Conservation (phyloP, 176 grass and related monocot genomes). For the Elaeis guineensis region DNA sequence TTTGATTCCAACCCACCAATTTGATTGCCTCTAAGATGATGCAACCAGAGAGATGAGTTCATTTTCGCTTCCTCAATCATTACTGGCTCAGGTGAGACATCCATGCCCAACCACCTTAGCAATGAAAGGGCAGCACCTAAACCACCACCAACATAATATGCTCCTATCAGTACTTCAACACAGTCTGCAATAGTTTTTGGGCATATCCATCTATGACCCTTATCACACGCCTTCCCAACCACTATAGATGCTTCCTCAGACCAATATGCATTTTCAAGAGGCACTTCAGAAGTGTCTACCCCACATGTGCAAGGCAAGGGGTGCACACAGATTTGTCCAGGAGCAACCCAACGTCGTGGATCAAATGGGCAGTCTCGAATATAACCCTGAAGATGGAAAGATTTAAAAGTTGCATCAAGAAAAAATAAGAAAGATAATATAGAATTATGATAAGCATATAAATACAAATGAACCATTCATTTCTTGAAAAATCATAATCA, state of each 20-base stretch:
- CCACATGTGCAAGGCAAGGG: neutral
- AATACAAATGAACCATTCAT: no score
- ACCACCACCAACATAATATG: slow-evolving; percentile 9
- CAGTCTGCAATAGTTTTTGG: neutral
- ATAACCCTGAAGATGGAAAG: slow-evolving; percentile 1
- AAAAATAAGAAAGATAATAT: no score
- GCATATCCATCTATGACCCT: slow-evolving; percentile 7
- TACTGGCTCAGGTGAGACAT: slow-evolving; percentile 32
- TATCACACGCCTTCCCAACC: slow-evolving; percentile 1
- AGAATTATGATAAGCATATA: no score
- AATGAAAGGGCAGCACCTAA: neutral
- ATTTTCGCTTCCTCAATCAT: slow-evolving; percentile 35
- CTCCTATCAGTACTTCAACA: neutral
- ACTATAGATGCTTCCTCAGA: neutral
- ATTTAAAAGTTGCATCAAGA: no score
- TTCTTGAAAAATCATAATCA: no score
- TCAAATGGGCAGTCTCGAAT: neutral
- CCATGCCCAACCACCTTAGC: slow-evolving; percentile 14
- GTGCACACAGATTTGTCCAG: neutral
- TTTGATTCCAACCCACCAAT: neutral
- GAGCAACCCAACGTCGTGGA: slow-evolving; percentile 2
- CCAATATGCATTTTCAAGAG: slow-evolving; percentile 21
- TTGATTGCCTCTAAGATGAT: neutral
- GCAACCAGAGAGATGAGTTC: neutral
- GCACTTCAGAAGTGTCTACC: slow-evolving; percentile 30